Base-by-base conservation (phyloP, 306 rosid genomes). In the Erythrophleum fordii region DNA sequence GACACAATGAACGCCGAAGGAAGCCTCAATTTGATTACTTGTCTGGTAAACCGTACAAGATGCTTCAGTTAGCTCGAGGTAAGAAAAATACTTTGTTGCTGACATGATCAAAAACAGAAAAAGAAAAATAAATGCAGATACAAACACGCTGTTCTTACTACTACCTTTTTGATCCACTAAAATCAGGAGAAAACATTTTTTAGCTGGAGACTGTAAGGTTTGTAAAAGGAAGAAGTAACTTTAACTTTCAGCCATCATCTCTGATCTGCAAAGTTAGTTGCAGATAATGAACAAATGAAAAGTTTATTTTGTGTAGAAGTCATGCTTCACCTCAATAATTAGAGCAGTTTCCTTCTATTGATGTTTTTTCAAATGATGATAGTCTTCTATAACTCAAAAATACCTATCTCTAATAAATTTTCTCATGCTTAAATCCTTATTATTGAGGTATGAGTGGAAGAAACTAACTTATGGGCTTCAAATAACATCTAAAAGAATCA, bases 1-100 rank as follows among this genome's bases (percentile, higher is more conserved):
- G 96, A 80, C 97, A 93, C 73, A 93, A 93, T 79, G 88, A 91
- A 73, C 96, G 97, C 28, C 83, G 97, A 73, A 88, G 97, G 86
- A 93, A 89, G 81, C 90, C 93, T 70, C 95, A 85, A 58, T 76
- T 79, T 62, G 89, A 93, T 81, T 82, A 85, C 77, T 77, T 87
- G 67, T 79, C 89, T 80, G 78, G 84, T 72, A 90, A 80, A 79
- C 72, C 87, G 1, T 90, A 80, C 77, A 83, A 86, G 87, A 77
- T 87, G 80, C 83, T 87, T 73, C 93, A 82, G 29, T 81, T 90
- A 69, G 82, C 73, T 88, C 91, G 89, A 88, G 93, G 97, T 92
- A 89, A 79, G 83, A 72, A 67, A 67, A 74, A 10, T 42, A 44
- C 31, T 6, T n/a, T 20, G 34, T 7, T 41, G 11, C 34, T 67